Conservation (phyloP, 306 rosid species). For the Ammopiptanthus mongolicus region DNA sequence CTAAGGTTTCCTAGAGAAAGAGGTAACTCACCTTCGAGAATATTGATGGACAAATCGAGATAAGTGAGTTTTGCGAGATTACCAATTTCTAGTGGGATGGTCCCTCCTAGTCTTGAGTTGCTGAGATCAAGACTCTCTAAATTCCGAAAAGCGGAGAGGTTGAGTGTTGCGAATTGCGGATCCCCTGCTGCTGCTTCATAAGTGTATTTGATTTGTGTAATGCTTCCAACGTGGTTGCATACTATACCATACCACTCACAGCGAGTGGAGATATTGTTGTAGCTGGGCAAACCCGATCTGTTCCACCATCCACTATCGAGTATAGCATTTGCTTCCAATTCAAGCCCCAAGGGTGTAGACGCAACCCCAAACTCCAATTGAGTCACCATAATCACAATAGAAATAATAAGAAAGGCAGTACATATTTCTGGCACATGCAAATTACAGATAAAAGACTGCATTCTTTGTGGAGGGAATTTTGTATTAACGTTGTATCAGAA, state of each 20-base stretch:
- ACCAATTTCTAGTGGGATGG: not conserved
- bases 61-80: not conserved
- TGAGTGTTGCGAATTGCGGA: not conserved
- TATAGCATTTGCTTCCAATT: not conserved
- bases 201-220: not conserved
- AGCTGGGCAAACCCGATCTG: no score
- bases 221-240: conserved; percentile 4
- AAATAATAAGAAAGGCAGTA: not conserved
- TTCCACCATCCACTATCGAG: not conserved
- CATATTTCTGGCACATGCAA: not conserved
- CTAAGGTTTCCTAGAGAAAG: not conserved
- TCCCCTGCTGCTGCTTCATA: accelerated
- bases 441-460: not conserved
- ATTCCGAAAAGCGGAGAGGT: not conserved
- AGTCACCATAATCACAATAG: not conserved
- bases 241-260: not conserved
- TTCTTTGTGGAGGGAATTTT: not conserved
- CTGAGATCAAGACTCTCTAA: not conserved
- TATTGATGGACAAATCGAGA: not conserved
- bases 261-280: not conserved
- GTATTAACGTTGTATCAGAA: not conserved
- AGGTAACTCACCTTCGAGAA: not conserved
- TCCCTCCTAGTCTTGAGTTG: not conserved
- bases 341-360: not conserved
- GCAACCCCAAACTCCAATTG: not conserved